These are phyloP conservation scores for Starmerella geochares DNA, from an alignment of 805 yeast species.

Conservation along the genomic window DNA sequence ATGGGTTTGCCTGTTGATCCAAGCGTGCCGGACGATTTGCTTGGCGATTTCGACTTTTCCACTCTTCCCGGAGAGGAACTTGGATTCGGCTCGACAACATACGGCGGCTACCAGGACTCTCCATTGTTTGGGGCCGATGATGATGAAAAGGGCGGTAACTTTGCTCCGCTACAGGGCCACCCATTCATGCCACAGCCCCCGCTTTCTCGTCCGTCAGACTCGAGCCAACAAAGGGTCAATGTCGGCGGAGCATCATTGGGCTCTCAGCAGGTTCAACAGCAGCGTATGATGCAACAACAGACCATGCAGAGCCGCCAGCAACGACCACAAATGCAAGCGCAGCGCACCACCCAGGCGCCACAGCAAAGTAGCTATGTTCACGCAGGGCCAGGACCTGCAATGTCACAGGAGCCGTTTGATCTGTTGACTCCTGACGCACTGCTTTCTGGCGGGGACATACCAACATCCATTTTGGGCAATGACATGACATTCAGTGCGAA, in stretches of 20 bases:
- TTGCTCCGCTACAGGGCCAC: background rate
- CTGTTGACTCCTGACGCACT: conserved; percentile 2
- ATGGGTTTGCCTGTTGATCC: conserved; percentile 24
- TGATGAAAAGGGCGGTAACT: background rate
- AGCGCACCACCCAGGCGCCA: background rate
- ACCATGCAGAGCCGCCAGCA: background rate
- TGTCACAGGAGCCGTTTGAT: background rate
- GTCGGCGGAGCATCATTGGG: background rate
- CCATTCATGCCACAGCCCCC: conserved; percentile 7
- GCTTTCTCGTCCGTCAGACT: background rate
- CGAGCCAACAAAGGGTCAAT: background rate
- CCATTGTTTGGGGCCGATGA: background rate
- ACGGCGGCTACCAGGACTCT: background rate
- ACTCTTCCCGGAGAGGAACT: background rate
- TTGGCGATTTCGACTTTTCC: conserved; percentile 14
- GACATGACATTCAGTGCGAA: conserved; percentile 5
- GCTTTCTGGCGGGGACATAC: background rate
- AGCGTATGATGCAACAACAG: background rate
- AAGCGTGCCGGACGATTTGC: conserved; percentile 19
- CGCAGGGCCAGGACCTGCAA: background rate
- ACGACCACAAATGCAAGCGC: background rate
- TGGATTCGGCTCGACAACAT: background rate
- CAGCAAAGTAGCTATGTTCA: background rate
- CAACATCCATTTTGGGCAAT: background rate
- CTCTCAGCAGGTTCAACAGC: background rate